Evolutionary conservation across 2,329 filamentous ascomycete genomes (phyloP).

Genomic region (Alternaria ethzedia): DNA sequence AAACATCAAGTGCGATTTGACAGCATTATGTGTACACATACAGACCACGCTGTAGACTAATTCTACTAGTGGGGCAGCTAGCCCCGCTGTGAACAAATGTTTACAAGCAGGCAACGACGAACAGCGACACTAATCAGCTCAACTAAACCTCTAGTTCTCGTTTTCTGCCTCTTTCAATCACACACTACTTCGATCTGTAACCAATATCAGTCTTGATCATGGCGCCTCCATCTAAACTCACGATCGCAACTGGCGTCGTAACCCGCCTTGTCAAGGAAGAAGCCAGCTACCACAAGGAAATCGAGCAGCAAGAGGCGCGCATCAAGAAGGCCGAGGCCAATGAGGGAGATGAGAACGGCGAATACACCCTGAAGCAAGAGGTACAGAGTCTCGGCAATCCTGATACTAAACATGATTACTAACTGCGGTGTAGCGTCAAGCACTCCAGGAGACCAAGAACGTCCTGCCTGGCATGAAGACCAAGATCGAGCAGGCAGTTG

Average conservation of each 20-base stretch:
- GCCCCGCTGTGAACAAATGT: constrained; percentile 26
- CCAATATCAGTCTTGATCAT: constrained; percentile 56
- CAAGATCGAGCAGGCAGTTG: constrained; percentile 74
- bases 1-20: neutral
- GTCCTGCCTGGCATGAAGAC: constrained; percentile 75
- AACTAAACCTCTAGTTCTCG: neutral
- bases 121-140: neutral
- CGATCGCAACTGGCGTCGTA: constrained; percentile 80
- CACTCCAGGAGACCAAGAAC: constrained; percentile 84
- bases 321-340: constrained; percentile 70
- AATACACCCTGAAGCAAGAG: constrained; percentile 85
- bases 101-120: constrained; percentile 19
- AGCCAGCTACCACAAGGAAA: constrained; percentile 85
- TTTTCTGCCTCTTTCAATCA: neutral
- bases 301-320: constrained; percentile 74
- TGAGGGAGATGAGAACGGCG: constrained; percentile 74
- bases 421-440: constrained; percentile 66
- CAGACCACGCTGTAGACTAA: constrained; percentile 1
- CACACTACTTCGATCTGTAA: neutral
- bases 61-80: constrained; percentile 8
- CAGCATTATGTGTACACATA: neutral
- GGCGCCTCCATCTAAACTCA: constrained; percentile 76
- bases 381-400: constrained; percentile 55
- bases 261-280: constrained; percentile 91
- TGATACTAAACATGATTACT: neutral